A percentile compares a stretch with the other conserved stretches of the same genome.
Evolutionary conservation across 1,139 yeast genomes (phyloP).

Genomic region (Candida neerlandica): DNA sequence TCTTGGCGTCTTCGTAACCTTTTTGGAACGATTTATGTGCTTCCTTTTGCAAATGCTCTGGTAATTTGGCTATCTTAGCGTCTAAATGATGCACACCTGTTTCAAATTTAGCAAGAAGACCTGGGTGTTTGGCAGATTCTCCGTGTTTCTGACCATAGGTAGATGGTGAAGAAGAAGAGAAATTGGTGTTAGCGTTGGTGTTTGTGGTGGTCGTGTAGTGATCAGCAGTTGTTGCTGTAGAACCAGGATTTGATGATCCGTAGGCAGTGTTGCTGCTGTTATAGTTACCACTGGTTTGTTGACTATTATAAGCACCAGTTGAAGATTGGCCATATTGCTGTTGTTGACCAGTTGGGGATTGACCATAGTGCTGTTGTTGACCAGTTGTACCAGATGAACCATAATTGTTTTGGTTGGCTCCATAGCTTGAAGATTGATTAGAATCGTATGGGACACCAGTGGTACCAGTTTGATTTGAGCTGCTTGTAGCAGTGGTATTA

Average conservation of each 20-base stretch:
- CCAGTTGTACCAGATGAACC: slow-evolving; percentile 15
- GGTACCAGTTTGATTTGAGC: neutral
- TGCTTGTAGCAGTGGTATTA: neutral
- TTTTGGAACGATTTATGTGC: slow-evolving; percentile 1
- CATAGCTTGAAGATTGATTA: too few species aligned
- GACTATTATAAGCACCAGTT: too few species aligned
- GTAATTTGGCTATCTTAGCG: slow-evolving; percentile 33
- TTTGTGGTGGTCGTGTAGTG: neutral
- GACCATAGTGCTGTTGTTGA: slow-evolving; percentile 11
- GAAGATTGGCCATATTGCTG: too few species aligned
- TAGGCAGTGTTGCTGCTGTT: slow-evolving; percentile 3
- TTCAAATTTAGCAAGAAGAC: slow-evolving; percentile 4
- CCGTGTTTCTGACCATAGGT: too few species aligned
- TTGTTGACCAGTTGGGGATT: too few species aligned
- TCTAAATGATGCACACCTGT: slow-evolving; percentile 22
- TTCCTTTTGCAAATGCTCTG: slow-evolving; percentile 22
- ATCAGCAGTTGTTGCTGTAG: neutral
- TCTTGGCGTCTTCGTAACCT: slow-evolving; percentile 37
- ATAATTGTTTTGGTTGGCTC: too few species aligned
- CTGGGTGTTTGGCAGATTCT: slow-evolving; percentile 2
- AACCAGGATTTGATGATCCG: slow-evolving; percentile 12
- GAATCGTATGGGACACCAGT: too few species aligned
- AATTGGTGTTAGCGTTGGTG: neutral
- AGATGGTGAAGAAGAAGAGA: neutral
- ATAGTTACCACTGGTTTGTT: slow-evolving; percentile 14